Evolutionary conservation across 177 flowering plant genomes (phyloP), one percentile per base, ranked within the genome.

Genomic region (Tripterygium wilfordii): DNA sequence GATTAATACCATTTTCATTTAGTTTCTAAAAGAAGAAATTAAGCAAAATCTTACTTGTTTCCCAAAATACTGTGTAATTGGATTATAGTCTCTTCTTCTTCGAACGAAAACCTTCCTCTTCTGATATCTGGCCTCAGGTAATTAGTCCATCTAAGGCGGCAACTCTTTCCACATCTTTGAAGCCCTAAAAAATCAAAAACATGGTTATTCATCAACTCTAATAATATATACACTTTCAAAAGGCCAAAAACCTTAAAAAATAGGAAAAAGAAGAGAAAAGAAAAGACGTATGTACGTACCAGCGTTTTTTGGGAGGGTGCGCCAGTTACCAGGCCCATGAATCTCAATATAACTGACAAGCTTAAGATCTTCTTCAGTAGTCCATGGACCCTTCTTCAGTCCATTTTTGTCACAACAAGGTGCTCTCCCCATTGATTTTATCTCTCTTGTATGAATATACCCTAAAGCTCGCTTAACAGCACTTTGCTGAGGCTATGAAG

Each of bases 331-430:
- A 8, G 80, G 71, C 4, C 94, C 94, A 43, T 85, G 75, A 18
- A 42, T 39, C 36, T 80, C 71, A 17, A 85, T 80, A 49, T 76
- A 66, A 21, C 72, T 64, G 0, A 56, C 56, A 30, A 85, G 83
- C 62, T 70, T 74, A 5, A 33, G 65, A 51, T 85, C 94, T 63
- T 85, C 94, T 32, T 85, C 94, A 1, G 80, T 69, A 3, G 87
- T 78, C 94, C 94, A 85, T 49, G 94, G 94, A 21, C 94, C 95
- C 56, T 75, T 85, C n/a, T 63, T 82, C 82, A 85, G 56, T 3
- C 86, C 94, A 67, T 62, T 72, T 51, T 76, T 85, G 24, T 82
- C 95, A 63, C 95, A 82, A 36, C 89, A 85, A 42, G 95, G 95
- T 44, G 83, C 54, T 73, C 89, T 78, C 28, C 89, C 95, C 89